These are phyloP conservation scores for Fusarium nanum DNA, from an alignment of 2,329 filamentous ascomycete species.

Conservation along the genomic window DNA sequence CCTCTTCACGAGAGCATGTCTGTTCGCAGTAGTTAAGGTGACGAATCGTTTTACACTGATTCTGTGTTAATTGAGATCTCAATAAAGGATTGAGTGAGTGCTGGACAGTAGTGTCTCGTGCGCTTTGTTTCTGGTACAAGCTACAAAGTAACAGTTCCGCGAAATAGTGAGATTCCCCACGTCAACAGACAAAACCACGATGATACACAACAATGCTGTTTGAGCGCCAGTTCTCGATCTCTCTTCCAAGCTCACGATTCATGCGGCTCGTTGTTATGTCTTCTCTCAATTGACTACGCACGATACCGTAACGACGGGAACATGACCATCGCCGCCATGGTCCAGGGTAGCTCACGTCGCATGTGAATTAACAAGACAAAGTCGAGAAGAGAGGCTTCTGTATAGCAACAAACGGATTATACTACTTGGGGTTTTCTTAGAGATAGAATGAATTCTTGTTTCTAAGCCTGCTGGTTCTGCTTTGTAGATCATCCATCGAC, in stretches of 20 bases:
- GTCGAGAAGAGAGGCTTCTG: no score
- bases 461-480: neutral
- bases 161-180: neutral
- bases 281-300: neutral
- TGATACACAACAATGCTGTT: neutral
- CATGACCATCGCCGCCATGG: neutral
- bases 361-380: neutral
- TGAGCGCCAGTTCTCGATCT: accelerated
- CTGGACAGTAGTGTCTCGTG: no score
- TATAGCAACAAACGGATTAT: neutral
- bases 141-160: no score
- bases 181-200: neutral
- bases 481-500: neutral
- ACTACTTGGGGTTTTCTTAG: neutral
- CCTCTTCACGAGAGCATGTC: no score
- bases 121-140: no score
- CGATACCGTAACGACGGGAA: neutral
- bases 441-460: accelerated
- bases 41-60: no score
- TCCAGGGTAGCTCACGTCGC: neutral
- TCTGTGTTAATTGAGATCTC: neutral
- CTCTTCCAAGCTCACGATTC: accelerated
- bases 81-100: accelerated
- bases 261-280: neutral
- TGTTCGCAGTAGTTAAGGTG: accelerated